phyloP scores from a whole-genome alignment of 1,284 basidiomycete genomes.

The Schizopora paradoxa region DNA sequence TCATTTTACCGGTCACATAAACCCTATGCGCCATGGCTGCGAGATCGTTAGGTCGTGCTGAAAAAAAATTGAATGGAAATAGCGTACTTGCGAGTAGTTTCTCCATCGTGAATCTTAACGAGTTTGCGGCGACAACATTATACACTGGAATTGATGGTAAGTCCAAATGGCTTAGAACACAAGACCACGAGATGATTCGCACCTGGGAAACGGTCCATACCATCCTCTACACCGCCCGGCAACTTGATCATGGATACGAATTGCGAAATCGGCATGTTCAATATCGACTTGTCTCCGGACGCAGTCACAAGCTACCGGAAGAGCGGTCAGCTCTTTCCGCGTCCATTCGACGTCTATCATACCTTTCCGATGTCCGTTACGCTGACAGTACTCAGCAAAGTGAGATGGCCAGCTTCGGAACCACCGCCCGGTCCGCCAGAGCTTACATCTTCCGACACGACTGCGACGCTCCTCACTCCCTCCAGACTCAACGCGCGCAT shows the following conservation, averaged over 20 bases:
- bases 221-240: constrained; percentile 62
- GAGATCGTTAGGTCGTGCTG: constrained; percentile 4
- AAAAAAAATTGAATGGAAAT: background rate
- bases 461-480: constrained; percentile 73
- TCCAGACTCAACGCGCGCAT: constrained; percentile 78
- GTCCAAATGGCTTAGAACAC: background rate
- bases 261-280: constrained; percentile 57
- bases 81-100: constrained; percentile 72
- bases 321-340: constrained; percentile 1
- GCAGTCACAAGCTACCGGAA: constrained; percentile 58
- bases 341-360: constrained; percentile 15
- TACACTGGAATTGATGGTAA: constrained; percentile 45
- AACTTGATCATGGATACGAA: constrained; percentile 69
- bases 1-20: constrained; percentile 60
- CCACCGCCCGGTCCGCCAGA: constrained; percentile 29
- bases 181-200: constrained; percentile 9
- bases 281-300: constrained; percentile 66
- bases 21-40: constrained; percentile 70
- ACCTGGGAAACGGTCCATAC: constrained; percentile 72
- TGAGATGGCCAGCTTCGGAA: too few relatives aligned
- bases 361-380: constrained; percentile 75
- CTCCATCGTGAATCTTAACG: constrained; percentile 63
- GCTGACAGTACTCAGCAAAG: constrained; percentile 65
- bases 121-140: constrained; percentile 57
- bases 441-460: constrained; percentile 52